These are phyloP conservation scores for Skeletonema grethae DNA, from an alignment of 108 stramenopile genomes.

Conservation along the genomic window DNA sequence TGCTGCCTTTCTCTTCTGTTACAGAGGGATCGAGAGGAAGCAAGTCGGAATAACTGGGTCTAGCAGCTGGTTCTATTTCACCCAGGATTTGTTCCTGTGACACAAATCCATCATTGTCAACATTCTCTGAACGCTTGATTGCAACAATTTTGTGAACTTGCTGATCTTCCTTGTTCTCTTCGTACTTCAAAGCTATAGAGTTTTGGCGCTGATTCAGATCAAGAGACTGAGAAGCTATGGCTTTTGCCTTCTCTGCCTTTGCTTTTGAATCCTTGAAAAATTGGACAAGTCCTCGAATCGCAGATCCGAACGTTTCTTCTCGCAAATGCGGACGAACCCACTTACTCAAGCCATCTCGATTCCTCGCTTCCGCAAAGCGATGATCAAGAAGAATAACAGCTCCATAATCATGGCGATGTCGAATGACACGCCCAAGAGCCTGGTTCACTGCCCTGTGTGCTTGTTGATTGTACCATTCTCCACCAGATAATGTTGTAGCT, in stretches of 20 bases:
- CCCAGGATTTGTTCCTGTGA: slow-evolving; percentile 4
- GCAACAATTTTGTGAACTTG: neutral
- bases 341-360: slow-evolving; percentile 76
- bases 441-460: slow-evolving; percentile 98
- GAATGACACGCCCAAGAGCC: slow-evolving; percentile 97
- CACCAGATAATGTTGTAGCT: slow-evolving; percentile 69
- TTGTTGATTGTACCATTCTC: slow-evolving; percentile 97
- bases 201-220: slow-evolving; percentile 46
- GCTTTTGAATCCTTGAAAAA: slow-evolving; percentile 71
- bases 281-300: slow-evolving; percentile 53
- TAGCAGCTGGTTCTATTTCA: neutral
- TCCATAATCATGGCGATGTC: slow-evolving; percentile 96
- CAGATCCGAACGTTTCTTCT: slow-evolving; percentile 71
- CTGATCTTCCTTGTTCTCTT: slow-evolving; percentile 1
- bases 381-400: slow-evolving; percentile 94
- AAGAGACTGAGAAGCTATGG: slow-evolving; percentile 13
- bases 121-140: slow-evolving; percentile 21
- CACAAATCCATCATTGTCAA: slow-evolving; percentile 9
- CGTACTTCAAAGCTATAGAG: slow-evolving; percentile 14
- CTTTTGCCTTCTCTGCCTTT: slow-evolving; percentile 48
- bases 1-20: neutral
- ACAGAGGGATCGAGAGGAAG: neutral
- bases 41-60: neutral
- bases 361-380: slow-evolving; percentile 83
- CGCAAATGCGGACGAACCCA: slow-evolving; percentile 82